A percentile compares a stretch with the other conserved stretches of the same genome.
These are phyloP conservation scores for Penicillium pulvis DNA, from an alignment of 495 filamentous ascomycete genomes.

Conservation along the genomic window DNA sequence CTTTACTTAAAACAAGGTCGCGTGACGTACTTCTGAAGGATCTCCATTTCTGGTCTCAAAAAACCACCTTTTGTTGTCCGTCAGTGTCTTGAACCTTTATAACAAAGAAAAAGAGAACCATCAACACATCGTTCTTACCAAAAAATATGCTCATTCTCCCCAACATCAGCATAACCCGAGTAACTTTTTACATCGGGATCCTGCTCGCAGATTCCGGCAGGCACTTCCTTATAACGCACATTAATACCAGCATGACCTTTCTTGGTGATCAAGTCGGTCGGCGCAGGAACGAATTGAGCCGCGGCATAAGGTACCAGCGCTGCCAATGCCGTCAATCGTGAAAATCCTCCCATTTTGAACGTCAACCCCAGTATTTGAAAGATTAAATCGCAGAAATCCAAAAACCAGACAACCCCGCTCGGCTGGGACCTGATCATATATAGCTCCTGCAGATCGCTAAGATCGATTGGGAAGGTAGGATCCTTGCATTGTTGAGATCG, in stretches of 20 bases:
- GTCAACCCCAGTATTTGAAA: not conserved
- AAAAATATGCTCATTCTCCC: constrained; percentile 63
- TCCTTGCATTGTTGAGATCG: constrained; percentile 9
- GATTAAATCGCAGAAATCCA: not conserved
- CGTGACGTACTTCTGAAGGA: constrained; percentile 36
- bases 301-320: constrained; percentile 10
- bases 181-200: constrained; percentile 66
- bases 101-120: no score
- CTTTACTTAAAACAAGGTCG: not conserved
- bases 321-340: not conserved
- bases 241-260: constrained; percentile 54
- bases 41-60: constrained; percentile 60
- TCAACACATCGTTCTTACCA: constrained; percentile 31
- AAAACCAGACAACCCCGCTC: constrained; percentile 7
- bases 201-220: constrained; percentile 65
- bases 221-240: constrained; percentile 64
- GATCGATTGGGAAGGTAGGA: constrained; percentile 16
- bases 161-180: constrained; percentile 67
- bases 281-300: constrained; percentile 62
- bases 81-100: not conserved
- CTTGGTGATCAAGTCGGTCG: constrained; percentile 52
- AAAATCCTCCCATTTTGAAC: constrained; percentile 14
- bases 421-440: constrained; percentile 2
- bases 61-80: constrained; percentile 47
- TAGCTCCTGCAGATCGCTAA: constrained; percentile 15